phyloP scores from a whole-genome alignment of 768 basidiomycete genomes.

The Cystobasidium ongulense region DNA sequence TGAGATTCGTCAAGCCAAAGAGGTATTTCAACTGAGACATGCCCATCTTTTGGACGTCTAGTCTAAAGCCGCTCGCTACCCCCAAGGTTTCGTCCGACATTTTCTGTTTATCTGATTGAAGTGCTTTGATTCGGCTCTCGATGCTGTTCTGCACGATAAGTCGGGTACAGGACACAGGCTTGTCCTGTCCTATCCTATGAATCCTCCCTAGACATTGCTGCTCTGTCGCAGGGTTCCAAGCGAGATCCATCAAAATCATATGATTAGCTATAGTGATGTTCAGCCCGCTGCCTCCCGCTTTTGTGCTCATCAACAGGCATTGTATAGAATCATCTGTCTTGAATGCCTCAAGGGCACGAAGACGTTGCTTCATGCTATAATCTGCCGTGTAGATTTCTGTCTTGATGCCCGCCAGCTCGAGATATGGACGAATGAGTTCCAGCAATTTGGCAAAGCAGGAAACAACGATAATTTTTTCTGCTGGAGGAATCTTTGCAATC shows the following conservation, averaged over 20 bases:
- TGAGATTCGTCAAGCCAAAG: background rate
- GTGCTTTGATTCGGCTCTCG: background rate
- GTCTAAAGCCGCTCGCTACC: background rate
- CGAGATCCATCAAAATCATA: background rate
- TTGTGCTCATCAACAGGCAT: background rate
- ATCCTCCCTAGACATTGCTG: background rate
- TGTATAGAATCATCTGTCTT: background rate
- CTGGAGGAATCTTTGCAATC: background rate
- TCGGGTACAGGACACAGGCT: background rate
- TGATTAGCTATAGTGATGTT: background rate
- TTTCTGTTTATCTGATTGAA: background rate
- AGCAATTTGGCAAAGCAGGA: background rate
- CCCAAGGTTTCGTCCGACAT: background rate
- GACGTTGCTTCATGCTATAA: background rate
- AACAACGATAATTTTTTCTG: background rate
- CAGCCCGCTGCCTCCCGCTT: background rate
- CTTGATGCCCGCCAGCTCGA: background rate
- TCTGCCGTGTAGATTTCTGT: background rate
- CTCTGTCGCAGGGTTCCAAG: background rate
- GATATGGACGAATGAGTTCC: background rate
- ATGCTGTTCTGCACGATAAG: background rate
- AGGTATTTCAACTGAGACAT: background rate
- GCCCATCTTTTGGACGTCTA: background rate
- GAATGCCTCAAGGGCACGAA: background rate
- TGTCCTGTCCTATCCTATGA: background rate